Evolutionary conservation across 176 grass and related monocot genomes (phyloP).

Genomic region (Coix lacrymajobi): DNA sequence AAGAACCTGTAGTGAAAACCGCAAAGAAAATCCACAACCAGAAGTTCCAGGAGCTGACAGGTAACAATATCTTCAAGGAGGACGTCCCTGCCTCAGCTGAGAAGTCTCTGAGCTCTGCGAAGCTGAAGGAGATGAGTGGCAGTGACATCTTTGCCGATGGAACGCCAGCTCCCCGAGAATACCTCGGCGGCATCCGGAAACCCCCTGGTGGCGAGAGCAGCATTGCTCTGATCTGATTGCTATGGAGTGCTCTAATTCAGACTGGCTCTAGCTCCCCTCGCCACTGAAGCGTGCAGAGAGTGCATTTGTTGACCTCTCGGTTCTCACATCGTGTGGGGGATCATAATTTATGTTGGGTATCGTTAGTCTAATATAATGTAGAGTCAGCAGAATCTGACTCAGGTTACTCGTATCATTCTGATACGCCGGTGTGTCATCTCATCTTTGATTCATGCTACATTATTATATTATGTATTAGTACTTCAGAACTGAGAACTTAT

Average conservation of each 20-base stretch:
- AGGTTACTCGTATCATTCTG: slow-evolving; percentile 17
- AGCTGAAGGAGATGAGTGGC: slow-evolving; percentile 73
- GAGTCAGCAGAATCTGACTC: slow-evolving; percentile 49
- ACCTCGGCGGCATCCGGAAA: slow-evolving; percentile 64
- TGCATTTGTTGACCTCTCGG: neutral
- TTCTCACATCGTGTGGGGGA: neutral
- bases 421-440: neutral
- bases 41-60: slow-evolving; percentile 80
- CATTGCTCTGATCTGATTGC: slow-evolving; percentile 55
- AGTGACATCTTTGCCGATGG: slow-evolving; percentile 71
- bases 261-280: slow-evolving; percentile 11
- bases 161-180: slow-evolving; percentile 56
- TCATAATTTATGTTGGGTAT: slow-evolving; percentile 21
- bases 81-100: slow-evolving; percentile 39
- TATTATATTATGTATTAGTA: slow-evolving; percentile 13
- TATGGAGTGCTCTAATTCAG: neutral
- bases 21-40: slow-evolving; percentile 78
- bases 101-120: slow-evolving; percentile 58
- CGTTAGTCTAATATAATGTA: slow-evolving; percentile 40
- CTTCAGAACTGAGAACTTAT: neutral
- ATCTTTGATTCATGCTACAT: slow-evolving; percentile 19
- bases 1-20: slow-evolving; percentile 60
- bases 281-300: neutral
- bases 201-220: slow-evolving; percentile 78
- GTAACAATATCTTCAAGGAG: slow-evolving; percentile 78